A percentile compares a stretch with the other conserved stretches of the same genome.
These are phyloP conservation scores for Phytopythium litorale DNA, from an alignment of 352 stramenopile genomes.

Conservation along the genomic window DNA sequence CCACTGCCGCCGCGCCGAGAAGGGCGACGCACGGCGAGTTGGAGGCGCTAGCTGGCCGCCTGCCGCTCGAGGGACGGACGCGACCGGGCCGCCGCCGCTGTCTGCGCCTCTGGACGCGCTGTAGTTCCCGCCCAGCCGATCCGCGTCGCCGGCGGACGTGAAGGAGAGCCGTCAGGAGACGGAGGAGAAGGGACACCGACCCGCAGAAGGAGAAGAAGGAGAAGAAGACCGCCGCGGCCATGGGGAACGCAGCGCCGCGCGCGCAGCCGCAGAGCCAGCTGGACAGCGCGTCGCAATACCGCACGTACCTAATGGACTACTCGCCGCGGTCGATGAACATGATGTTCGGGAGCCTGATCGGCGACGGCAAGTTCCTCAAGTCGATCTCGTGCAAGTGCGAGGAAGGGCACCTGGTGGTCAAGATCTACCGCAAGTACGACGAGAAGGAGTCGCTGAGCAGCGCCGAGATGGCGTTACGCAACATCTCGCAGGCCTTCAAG, in stretches of 20 bases:
- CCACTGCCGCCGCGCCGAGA: background rate
- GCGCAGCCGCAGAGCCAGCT: conserved; percentile 71
- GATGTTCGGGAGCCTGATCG: conserved; percentile 83
- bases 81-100: background rate
- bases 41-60: background rate
- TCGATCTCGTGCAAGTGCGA: conserved; percentile 86
- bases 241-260: conserved; percentile 82
- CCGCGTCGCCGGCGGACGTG: background rate
- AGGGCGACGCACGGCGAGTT: background rate
- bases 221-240: conserved; percentile 13
- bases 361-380: conserved; percentile 89
- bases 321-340: conserved; percentile 80
- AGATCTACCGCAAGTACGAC: conserved; percentile 88
- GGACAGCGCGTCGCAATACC: conserved; percentile 84
- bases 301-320: conserved; percentile 88
- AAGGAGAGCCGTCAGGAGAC: background rate
- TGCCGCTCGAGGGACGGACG: background rate
- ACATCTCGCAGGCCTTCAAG: conserved; percentile 50
- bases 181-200: conserved; percentile 6
- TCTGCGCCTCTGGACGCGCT: background rate
- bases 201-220: background rate
- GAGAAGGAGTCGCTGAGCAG: conserved; percentile 58
- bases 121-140: background rate
- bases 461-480: conserved; percentile 50
- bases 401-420: conserved; percentile 80